Percentiles rank a stretch among this genome's conserved stretches.
These are phyloP conservation scores for Lachnellula suecica DNA, from an alignment of 2,329 filamentous ascomycete species.

Conservation along the genomic window DNA sequence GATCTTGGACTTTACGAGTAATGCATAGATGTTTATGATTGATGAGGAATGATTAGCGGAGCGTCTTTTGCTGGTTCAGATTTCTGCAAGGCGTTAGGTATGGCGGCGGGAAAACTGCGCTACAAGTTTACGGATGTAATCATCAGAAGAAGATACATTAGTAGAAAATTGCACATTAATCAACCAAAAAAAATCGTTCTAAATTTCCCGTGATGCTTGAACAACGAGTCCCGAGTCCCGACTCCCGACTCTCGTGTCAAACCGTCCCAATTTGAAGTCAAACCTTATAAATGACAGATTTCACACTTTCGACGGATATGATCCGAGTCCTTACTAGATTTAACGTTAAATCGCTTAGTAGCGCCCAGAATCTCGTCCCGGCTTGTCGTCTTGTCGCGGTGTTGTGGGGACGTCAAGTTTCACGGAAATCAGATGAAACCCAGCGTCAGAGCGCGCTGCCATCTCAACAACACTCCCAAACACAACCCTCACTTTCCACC, in stretches of 20 bases:
- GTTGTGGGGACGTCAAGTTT: constrained; percentile 1
- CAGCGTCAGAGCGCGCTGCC: neutral
- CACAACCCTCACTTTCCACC: neutral
- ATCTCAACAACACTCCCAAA: neutral
- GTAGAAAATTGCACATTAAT: neutral
- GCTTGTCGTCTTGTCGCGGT: neutral
- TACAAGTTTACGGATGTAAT: neutral
- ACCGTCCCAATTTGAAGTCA: too few species aligned
- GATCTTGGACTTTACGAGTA: constrained; percentile 56
- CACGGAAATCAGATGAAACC: constrained; percentile 1
- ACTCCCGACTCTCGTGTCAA: too few species aligned
- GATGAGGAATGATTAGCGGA: neutral
- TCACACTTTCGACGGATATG: too few species aligned
- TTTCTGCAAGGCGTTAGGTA: neutral
- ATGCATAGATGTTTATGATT: constrained; percentile 1
- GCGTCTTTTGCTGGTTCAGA: neutral
- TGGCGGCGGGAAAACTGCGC: neutral
- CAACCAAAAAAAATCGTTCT: neutral
- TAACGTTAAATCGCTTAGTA: too few species aligned
- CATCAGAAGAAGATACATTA: too few species aligned
- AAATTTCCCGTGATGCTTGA: neutral
- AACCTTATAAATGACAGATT: too few species aligned
- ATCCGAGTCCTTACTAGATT: too few species aligned
- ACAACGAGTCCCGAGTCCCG: too few species aligned
- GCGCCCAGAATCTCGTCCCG: neutral